Evolutionary conservation across 2,329 filamentous ascomycete genomes (phyloP).

Genomic region (Pseudogymnoascus sp.): DNA sequence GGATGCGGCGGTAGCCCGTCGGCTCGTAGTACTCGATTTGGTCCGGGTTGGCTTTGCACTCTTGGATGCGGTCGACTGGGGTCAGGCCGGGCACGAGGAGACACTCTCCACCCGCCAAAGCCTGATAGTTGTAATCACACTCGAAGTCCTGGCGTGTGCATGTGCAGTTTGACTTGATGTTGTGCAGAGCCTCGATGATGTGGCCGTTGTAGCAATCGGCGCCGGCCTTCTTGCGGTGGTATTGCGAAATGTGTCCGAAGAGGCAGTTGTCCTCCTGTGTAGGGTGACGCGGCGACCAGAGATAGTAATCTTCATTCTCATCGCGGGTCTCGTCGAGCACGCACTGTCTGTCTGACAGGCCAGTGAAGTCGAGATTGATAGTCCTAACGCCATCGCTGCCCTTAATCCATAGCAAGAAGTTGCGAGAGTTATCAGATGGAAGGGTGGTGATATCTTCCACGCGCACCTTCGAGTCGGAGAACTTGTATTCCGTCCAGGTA

Average conservation of each 20-base stretch:
- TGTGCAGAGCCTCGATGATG: conserved; percentile 63
- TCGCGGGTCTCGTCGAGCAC: conserved; percentile 54
- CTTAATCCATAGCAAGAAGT: conserved; percentile 85
- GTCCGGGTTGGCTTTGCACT: conserved; percentile 58
- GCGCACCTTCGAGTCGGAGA: conserved; percentile 62
- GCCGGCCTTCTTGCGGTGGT: conserved; percentile 81
- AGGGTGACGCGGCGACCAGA: conserved; percentile 86
- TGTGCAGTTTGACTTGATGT: conserved; percentile 65
- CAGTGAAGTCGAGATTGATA: conserved; percentile 83
- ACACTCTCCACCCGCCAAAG: conserved; percentile 70
- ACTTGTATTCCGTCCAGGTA: conserved; percentile 70
- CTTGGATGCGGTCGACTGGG: conserved; percentile 51
- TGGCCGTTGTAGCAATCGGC: conserved; percentile 75
- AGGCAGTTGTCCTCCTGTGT: conserved; percentile 71
- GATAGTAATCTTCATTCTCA: conserved; percentile 65
- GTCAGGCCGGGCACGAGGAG: conserved; percentile 64
- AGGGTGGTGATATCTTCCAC: conserved; percentile 81
- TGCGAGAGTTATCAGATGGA: conserved; percentile 79
- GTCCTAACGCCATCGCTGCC: conserved; percentile 53
- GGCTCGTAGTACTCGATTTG: conserved; percentile 73
- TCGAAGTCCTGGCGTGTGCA: conserved; percentile 86
- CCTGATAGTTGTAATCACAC: conserved; percentile 94
- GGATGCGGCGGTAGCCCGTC: conserved; percentile 83
- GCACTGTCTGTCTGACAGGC: conserved; percentile 68
- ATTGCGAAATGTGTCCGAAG: conserved; percentile 84